Percentiles rank a stretch among this genome's conserved stretches.
Evolutionary conservation across 352 stramenopile species (phyloP).

Genomic region (Lagenidium sp.): DNA sequence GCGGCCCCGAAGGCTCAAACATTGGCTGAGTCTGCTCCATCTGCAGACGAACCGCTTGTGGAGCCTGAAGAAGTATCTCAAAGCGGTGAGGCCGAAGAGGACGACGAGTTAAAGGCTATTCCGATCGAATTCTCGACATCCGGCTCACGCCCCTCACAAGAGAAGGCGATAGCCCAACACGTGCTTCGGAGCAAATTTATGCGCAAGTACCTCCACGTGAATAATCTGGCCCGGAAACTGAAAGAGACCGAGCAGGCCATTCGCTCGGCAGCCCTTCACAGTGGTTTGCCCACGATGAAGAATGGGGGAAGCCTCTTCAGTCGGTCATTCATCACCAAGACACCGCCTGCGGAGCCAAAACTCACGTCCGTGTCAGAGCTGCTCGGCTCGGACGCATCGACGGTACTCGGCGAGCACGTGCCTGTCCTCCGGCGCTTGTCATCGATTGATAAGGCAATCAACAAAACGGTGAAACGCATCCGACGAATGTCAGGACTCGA

Average conservation of each 20-base stretch:
- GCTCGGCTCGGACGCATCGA: conserved; percentile 9
- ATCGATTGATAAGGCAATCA: conserved; percentile 59
- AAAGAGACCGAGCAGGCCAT: conserved; percentile 51
- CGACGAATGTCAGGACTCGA: conserved; percentile 30
- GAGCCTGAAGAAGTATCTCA: no score
- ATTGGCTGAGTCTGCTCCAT: no score
- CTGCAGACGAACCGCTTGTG: no score
- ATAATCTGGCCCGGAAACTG: conserved; percentile 49
- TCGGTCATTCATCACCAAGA: conserved; percentile 13
- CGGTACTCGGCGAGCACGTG: conserved; percentile 6
- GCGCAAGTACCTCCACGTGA: conserved; percentile 57
- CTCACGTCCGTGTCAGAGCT: conserved; percentile 5
- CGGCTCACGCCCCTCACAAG: conserved; percentile 18
- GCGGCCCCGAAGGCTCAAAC: no score
- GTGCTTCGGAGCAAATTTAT: conserved; percentile 47
- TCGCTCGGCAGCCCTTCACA: conserved; percentile 19
- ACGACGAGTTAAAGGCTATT: conserved; percentile 16
- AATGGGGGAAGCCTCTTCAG: conserved; percentile 6
- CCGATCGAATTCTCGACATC: conserved; percentile 40
- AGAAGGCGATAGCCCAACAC: conserved; percentile 48
- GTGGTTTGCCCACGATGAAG: conserved; percentile 8
- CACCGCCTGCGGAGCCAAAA: background rate
- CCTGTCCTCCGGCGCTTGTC: conserved; percentile 29
- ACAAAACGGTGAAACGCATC: conserved; percentile 49
- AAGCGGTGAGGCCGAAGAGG: background rate